Conservation (phyloP, 495 filamentous ascomycete genomes). For the Daldinia loculata region DNA sequence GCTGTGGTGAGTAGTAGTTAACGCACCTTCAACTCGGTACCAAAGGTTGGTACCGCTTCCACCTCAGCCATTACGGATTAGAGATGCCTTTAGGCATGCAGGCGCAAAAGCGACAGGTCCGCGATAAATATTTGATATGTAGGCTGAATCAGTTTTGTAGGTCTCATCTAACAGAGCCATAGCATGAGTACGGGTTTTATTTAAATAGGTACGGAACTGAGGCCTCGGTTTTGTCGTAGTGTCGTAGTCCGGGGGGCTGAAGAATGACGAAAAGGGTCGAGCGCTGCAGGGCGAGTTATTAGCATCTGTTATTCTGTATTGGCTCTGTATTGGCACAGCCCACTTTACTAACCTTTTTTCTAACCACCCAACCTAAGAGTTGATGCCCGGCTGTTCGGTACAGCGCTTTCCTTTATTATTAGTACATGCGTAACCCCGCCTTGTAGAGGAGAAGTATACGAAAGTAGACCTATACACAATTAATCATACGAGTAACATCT, state of each 20-base stretch:
- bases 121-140: slow-evolving; percentile 15
- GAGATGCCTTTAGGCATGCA: slow-evolving; percentile 36
- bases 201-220: slow-evolving; percentile 4
- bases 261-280: slow-evolving; percentile 24
- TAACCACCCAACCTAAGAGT: not conserved
- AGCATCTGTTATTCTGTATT: not conserved
- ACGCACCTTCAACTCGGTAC: slow-evolving; percentile 86
- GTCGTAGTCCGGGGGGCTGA: slow-evolving; percentile 1
- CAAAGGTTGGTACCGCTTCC: slow-evolving; percentile 80
- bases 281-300: slow-evolving; percentile 11
- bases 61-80: slow-evolving; percentile 72
- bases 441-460: not conserved
- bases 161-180: slow-evolving; percentile 41
- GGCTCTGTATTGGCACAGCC: slow-evolving; percentile 22
- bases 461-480: not conserved
- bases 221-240: slow-evolving; percentile 2
- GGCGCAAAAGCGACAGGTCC: slow-evolving; percentile 10
- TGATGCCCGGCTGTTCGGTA: slow-evolving; percentile 33
- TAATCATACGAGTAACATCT: not conserved
- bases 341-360: slow-evolving; percentile 15
- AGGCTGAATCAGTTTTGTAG: slow-evolving; percentile 17
- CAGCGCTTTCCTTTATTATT: slow-evolving; percentile 1
- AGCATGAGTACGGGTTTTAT: slow-evolving; percentile 24
- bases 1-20: not conserved
- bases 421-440: slow-evolving; percentile 19